Evolutionary conservation across 306 rosid species (phyloP), one percentile per base, ranked within the genome.

Genomic region (Castanopsis chinensis): DNA sequence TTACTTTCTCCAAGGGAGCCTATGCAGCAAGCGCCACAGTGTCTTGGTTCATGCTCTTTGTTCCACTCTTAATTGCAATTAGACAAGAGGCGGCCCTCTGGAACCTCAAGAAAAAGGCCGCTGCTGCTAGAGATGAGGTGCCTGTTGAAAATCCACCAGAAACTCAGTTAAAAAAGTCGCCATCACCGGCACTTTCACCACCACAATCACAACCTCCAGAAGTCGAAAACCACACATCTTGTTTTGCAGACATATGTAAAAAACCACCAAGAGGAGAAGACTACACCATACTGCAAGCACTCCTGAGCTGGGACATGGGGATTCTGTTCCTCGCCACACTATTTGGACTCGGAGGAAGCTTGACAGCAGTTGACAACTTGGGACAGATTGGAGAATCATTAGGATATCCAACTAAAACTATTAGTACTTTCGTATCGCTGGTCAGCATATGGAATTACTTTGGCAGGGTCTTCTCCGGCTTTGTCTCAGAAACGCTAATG

Each of bases 381-480:
- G 92, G 92, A 5, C 89, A 89, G 17, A 82, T 89, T 25, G 92
- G 92, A 1, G 90, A 89, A 61, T 83, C 89, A 0, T 75, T 87
- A 0, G 90, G 89, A 4, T 85, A 89, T 45, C 82, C 83, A 21
- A 14, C 72, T 0, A 69, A 37, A 2, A 78, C 89, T 1, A 51
- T 85, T 3, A 75, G 32, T 45, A 54, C 87, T 0, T 86, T 89
- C 55, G 86, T 84, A 5, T 86, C 92, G 4, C 74, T 89, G 2
- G 81, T 82, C 1, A 86, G 88, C 83, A 86, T 84, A 20, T 89
- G 92, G 90, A 89, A 89, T 81, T 89, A 79, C 81, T 86, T 86
- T 60, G 92, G 90, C 12, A 74, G 88, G 18, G 85, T 84, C 4
- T 86, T 86, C 35, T 60, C 90, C 6, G 88, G 90, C 11, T 84